Percentiles rank a stretch among this genome's conserved stretches.
Evolutionary conservation across 2,329 filamentous ascomycete genomes (phyloP).

Genomic region (Scedosporium boydii): DNA sequence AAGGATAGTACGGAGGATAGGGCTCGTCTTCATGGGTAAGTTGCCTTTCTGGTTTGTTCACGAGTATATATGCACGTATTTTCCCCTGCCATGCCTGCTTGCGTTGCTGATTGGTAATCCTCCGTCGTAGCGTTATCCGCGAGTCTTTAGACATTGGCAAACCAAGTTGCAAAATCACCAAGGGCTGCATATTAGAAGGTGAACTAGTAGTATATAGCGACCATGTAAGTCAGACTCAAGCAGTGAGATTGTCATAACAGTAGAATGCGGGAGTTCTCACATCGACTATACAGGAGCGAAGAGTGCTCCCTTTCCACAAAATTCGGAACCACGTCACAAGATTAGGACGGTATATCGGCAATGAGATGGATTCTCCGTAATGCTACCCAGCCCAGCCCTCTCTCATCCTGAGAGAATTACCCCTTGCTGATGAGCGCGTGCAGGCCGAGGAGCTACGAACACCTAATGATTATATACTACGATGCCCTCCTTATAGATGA

Average conservation of each 20-base stretch:
- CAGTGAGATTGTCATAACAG: background rate
- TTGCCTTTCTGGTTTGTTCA: background rate
- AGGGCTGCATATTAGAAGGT: constrained; percentile 69
- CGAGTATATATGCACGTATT: background rate
- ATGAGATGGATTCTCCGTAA: constrained; percentile 58
- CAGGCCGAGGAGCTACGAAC: constrained; percentile 39
- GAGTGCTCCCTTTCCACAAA: constrained; percentile 68
- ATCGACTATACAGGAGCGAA: constrained; percentile 31
- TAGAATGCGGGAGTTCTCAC: constrained; percentile 11
- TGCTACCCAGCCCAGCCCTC: constrained; percentile 11
- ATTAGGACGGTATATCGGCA: constrained; percentile 61
- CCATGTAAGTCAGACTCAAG: constrained; percentile 24
- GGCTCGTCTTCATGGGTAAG: constrained; percentile 44
- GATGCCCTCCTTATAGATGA: constrained; percentile 46
- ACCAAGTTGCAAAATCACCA: constrained; percentile 46
- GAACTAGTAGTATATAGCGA: constrained; percentile 75
- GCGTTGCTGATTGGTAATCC: constrained; percentile 9
- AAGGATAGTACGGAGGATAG: constrained; percentile 78
- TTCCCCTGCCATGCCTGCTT: background rate
- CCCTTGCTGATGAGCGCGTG: background rate
- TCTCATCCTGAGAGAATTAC: constrained; percentile 11
- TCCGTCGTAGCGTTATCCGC: constrained; percentile 39
- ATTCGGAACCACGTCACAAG: constrained; percentile 72
- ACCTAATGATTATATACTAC: constrained; percentile 54
- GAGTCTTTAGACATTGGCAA: constrained; percentile 54